Percentiles rank a stretch among this genome's conserved stretches.
These are phyloP conservation scores for Suillus bovinus DNA, from an alignment of 768 basidiomycete species.

Conservation along the genomic window DNA sequence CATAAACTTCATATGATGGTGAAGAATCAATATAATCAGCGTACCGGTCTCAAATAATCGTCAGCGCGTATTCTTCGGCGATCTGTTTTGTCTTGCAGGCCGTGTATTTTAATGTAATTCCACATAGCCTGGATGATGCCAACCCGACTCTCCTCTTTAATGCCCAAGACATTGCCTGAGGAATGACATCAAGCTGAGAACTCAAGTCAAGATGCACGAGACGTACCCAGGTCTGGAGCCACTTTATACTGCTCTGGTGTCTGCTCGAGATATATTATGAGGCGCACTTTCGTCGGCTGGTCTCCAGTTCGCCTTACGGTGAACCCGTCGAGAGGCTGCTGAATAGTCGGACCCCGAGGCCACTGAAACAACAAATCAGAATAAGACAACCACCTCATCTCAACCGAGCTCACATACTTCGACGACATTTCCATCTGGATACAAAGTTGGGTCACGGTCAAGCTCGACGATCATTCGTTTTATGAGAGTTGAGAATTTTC, in stretches of 20 bases:
- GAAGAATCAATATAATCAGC: slow-evolving; percentile 12
- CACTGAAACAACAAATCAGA: slow-evolving; percentile 43
- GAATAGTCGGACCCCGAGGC: slow-evolving; percentile 55
- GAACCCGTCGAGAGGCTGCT: slow-evolving; percentile 80
- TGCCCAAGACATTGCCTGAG: slow-evolving; percentile 63
- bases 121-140: slow-evolving; percentile 83
- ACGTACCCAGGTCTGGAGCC: slow-evolving; percentile 67
- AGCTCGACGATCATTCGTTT: slow-evolving; percentile 85
- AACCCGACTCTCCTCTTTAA: slow-evolving; percentile 83
- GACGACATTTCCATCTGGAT: slow-evolving; percentile 84
- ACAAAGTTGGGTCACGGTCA: slow-evolving; percentile 79
- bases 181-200: slow-evolving; percentile 7
- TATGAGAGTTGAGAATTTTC: slow-evolving; percentile 85
- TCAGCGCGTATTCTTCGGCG: slow-evolving; percentile 70
- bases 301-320: slow-evolving; percentile 84
- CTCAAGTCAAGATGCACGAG: neutral
- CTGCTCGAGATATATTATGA: slow-evolving; percentile 87
- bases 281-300: slow-evolving; percentile 67
- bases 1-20: neutral
- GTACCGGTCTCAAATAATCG: slow-evolving; percentile 63
- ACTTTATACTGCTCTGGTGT: slow-evolving; percentile 86
- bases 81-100: slow-evolving; percentile 82
- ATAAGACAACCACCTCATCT: neutral
- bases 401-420: slow-evolving; percentile 53
- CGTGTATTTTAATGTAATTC: slow-evolving; percentile 88